A percentile compares a stretch with the other conserved stretches of the same genome.
Conservation (phyloP, 768 basidiomycete species). For the Leccinum subtestaceum region DNA sequence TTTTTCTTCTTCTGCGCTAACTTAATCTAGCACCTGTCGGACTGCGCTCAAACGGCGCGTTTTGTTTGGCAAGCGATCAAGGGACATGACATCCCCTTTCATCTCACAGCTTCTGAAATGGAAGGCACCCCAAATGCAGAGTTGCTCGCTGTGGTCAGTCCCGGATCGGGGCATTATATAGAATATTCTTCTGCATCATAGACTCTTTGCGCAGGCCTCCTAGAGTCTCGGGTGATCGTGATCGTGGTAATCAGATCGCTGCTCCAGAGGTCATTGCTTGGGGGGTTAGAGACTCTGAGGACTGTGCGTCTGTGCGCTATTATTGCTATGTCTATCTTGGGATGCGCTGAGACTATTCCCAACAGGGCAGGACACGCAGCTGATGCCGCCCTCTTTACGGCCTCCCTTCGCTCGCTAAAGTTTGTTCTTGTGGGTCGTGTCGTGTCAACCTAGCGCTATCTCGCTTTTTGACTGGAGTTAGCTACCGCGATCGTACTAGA, state of each 20-base stretch:
- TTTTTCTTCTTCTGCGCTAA: background rate
- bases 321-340: conserved; percentile 22
- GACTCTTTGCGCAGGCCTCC: conserved; percentile 12
- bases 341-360: conserved; percentile 11
- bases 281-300: background rate
- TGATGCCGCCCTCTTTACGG: conserved; percentile 35
- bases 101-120: conserved; percentile 32
- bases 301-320: background rate
- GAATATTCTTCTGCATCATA: conserved; percentile 20
- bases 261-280: background rate
- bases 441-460: conserved; percentile 1
- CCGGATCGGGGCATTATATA: conserved; percentile 8
- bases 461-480: conserved; percentile 20
- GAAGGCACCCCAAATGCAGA: conserved; percentile 22
- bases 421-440: conserved; percentile 7
- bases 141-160: conserved; percentile 14
- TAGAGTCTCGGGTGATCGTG: conserved; percentile 2
- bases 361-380: conserved; percentile 26
- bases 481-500: conserved; percentile 7
- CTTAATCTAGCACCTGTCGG: conserved; percentile 6
- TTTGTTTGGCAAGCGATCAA: conserved; percentile 29
- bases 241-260: conserved; percentile 6
- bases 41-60: conserved; percentile 30
- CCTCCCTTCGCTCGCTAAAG: conserved; percentile 20
- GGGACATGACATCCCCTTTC: conserved; percentile 30